Evolutionary conservation across 2,329 filamentous ascomycete genomes (phyloP), one percentile per base, ranked within the genome.

Genomic region (Zarea fungicola): DNA sequence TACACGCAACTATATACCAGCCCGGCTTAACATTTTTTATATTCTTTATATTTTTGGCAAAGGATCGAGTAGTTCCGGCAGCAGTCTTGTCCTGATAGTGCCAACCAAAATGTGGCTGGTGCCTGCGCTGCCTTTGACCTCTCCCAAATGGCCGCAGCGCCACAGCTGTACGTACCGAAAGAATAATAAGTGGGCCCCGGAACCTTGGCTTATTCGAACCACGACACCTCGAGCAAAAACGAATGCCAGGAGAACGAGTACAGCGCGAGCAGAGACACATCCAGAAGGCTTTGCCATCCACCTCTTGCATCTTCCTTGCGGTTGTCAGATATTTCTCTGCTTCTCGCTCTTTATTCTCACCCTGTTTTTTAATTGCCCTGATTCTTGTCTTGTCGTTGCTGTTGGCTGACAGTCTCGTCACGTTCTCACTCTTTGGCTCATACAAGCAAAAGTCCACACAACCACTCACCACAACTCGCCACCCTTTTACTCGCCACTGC

Each of bases 181-280:
- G 14, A 29, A 29, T 29, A 29, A 34, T 36, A 48, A 48, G 45
- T 48, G 45, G 45, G 37, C 36, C 45, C 42, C 29, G 37, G 45
- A 48, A 41, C 44, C 56, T 52, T 62, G 64, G 64, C 64, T 65
- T 66, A 65, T 66, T 67, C 64, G 62, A 62, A 65, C 64, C 63
- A 66, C 63, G 64, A 67, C 64, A 66, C 60, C 62, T 65, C 56
- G 59, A 65, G 60, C 45, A 66, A 67, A 66, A 65, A 58, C 63
- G 57, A 65, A 49, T 55, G 55, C 60, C 60, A 63, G 60, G 60
- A 63, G 64, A 62, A 48, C 55, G 53, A 56, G 51, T 55, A 56
- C 48, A 45, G 23, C 39, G 42, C 47, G 46, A 55, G 53, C 51
- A 54, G 25, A 44, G 19, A 48, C 44, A 42, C 45, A 40, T 41